Evolutionary conservation across 805 yeast species (phyloP).

Genomic region (Pichia eremophila): DNA sequence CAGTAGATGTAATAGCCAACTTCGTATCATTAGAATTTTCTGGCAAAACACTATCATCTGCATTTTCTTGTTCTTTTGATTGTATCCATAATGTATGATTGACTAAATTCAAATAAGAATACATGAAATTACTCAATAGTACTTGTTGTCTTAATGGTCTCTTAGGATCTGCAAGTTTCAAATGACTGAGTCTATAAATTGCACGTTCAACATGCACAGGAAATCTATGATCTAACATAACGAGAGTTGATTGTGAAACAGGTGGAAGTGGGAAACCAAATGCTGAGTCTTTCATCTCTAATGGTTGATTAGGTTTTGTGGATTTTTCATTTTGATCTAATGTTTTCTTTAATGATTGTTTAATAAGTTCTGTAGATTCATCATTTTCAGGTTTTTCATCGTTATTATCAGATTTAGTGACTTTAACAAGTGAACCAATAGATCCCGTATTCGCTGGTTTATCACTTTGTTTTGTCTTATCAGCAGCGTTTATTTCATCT

Average conservation of each 20-base stretch:
- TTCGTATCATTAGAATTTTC: not conserved
- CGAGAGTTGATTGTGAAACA: conserved; percentile 61
- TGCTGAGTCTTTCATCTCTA: conserved; percentile 65
- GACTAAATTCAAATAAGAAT: conserved; percentile 87
- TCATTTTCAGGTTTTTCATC: not conserved
- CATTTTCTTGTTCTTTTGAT: conserved; percentile 35
- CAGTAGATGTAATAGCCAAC: not conserved
- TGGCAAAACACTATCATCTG: not conserved
- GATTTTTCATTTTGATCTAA: conserved; percentile 23
- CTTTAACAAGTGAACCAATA: not conserved
- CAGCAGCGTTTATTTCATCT: too few relatives aligned
- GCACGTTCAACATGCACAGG: conserved; percentile 97
- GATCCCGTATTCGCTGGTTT: not conserved
- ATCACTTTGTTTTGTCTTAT: too few relatives aligned
- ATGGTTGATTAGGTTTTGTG: conserved; percentile 44
- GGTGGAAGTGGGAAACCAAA: conserved; percentile 85
- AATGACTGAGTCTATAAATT: conserved; percentile 81
- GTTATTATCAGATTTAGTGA: not conserved
- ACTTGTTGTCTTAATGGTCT: conserved; percentile 90
- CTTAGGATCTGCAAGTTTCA: conserved; percentile 89
- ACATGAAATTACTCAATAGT: conserved; percentile 90
- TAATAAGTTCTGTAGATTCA: conserved; percentile 6
- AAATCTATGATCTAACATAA: conserved; percentile 77
- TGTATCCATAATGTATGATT: conserved; percentile 82
- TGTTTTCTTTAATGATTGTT: conserved; percentile 14